Evolutionary conservation across 768 basidiomycete genomes (phyloP), one percentile per base, ranked within the genome.

Genomic region (Lactifluus pinguis): DNA sequence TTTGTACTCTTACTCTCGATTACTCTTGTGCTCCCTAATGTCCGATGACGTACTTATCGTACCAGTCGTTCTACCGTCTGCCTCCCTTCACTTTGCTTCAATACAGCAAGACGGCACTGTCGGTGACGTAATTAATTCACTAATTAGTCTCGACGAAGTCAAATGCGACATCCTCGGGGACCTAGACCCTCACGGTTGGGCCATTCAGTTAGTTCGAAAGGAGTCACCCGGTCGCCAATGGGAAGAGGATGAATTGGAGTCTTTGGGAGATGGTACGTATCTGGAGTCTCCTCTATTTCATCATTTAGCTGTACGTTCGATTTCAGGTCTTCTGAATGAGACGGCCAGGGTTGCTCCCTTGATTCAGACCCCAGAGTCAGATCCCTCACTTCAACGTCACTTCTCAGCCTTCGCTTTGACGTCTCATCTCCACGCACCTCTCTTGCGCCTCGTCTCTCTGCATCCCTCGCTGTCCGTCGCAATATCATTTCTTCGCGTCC

Each of bases 361-460:
- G 13, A 69, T 87, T 29, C 74, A 78, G 67, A 68, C 74, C 34
- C 59, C 77, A 13, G 68, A 75, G 21, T 66, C 72, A 49, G 69
- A 71, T 41, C 71, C 67, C 21, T 55, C 74, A 2, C 67, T 73
- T 47, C 71, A 79, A 53, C 76, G 80, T 29, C 81, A 82, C 63
- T 90, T 89, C 72, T 86, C 87, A 14, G 77, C 83, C 4, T 90
- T 89, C 67, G 80, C 82, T 8, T 73, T 87, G 65, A 86, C 86
- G 1, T 79, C 80, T 0, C 85, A 87, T 70, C 74, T 87, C 41
- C 86, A 87, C 67, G 75, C 76, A 2, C 85, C 90, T 10, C 72
- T 77, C 3, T 70, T 92, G 44, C 85, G 89, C 1, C 75, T 94
- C 47, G 84, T 92, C 2, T 87, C 87, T 6, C 75, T 85, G 2